Base-by-base conservation (phyloP, 1,284 basidiomycete genomes). In the Coniferiporia sulphurascens region DNA sequence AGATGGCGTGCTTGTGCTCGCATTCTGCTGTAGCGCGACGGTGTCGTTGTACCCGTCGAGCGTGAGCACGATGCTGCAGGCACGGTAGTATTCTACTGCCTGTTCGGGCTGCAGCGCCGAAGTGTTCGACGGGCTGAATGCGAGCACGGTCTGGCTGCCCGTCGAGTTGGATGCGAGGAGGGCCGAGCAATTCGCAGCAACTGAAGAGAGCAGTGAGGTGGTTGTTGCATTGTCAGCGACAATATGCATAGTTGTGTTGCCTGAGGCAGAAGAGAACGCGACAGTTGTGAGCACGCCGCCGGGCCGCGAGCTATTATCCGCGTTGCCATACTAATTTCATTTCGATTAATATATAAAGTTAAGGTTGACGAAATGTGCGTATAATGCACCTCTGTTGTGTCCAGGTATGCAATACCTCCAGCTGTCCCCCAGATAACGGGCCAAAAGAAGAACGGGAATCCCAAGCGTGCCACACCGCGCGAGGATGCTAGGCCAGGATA, bases 401-500 rank as follows among this genome's bases (percentile, higher is more conserved):
- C 74, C 27, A 85, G 72, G 63, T 82, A 81, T 3, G 68, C 50
- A 10, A 17, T 21, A 15, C 35, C 49, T 17, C 19, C 41, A 27
- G 68, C 70, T 19, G 71, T 71, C 21, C 80, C 79, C 75, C 79
- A 85, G 3, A 77, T 75, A 8, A 86, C 61, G 2, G 83, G 84
- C 82, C 82, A 85, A 68, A 83, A 85, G 58, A 70, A 74, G 66
- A 81, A 85, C 0, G 83, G 82, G 65, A 84, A 84, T 3, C 74
- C 74, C 9, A 75, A 74, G 13, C 74, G 73, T 2, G 66, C 66
- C 9, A 82, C 80, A 13, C 81, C 78, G 43, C 77, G 72, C 22
- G 17, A 19, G 4, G 69, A 70, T 3, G 70, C 19, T 2, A 71
- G 45, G 3, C 76, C 76, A 52, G 83, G 82, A 70, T 85, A 85